Percentiles rank a stretch among this genome's conserved stretches.
Conservation (phyloP, 1,284 basidiomycete species). For the Schizophyllum amplum region DNA sequence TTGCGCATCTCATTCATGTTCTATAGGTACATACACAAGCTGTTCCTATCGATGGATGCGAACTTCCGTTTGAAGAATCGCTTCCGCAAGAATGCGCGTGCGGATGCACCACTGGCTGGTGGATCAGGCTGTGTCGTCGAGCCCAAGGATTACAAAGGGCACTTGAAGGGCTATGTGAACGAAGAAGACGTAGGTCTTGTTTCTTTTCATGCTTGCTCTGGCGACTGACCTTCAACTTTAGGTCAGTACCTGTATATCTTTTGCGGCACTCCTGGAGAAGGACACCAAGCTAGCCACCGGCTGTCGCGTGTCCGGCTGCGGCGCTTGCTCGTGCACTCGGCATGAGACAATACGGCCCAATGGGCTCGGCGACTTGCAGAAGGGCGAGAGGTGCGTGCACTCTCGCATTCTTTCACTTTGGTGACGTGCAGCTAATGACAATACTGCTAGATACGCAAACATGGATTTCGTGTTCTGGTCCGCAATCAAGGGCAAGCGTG, state of each 20-base stretch:
- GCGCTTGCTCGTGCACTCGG: slow-evolving; percentile 10
- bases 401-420: too few species aligned
- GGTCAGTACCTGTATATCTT: slow-evolving; percentile 10
- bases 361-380: slow-evolving; percentile 12
- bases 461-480: slow-evolving; percentile 14
- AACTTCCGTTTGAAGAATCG: slow-evolving; percentile 13
- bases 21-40: slow-evolving; percentile 9
- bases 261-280: slow-evolving; percentile 12
- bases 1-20: neutral
- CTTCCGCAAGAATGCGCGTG: slow-evolving; percentile 7
- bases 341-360: slow-evolving; percentile 12
- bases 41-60: slow-evolving; percentile 13
- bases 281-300: slow-evolving; percentile 12
- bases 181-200: slow-evolving; percentile 7
- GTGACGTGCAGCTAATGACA: too few species aligned
- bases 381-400: slow-evolving; percentile 10
- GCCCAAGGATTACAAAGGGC: slow-evolving; percentile 14
- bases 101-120: slow-evolving; percentile 15
- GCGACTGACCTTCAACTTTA: neutral
- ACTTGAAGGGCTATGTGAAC: slow-evolving; percentile 12
- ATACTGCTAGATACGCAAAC: slow-evolving; percentile 13
- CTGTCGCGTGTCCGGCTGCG: slow-evolving; percentile 10
- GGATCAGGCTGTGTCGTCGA: slow-evolving; percentile 20
- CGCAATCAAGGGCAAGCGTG: slow-evolving; percentile 1
- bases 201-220: neutral